Base-by-base conservation (phyloP, 176 grass and related monocot species). In the Triticum monococcum region DNA sequence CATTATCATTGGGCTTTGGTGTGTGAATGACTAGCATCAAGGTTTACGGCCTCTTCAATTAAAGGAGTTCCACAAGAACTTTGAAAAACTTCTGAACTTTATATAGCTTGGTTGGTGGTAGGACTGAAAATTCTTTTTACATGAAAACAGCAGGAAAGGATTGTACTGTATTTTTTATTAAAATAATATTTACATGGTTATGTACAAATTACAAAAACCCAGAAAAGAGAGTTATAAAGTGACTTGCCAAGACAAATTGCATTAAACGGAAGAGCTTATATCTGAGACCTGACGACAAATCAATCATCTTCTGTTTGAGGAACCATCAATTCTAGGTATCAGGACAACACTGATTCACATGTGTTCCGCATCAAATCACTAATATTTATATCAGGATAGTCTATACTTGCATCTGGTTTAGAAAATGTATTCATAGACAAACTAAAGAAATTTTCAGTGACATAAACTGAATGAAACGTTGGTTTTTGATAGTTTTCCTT, bases 81-180 rank as follows among this genome's bases (percentile, higher is more conserved):
- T 45, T 25, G 5, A 11, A 73, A 37, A 73, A 73, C n/a, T 25
- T 72, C 24, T 2, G 22, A 73, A 73, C 37, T 45, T 40, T 73
- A 14, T 73, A 45, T 73, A 73, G 37, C 11, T 73, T 73, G 37
- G 70, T 73, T 72, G 37, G 38, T 73, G 23, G n/a, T 73, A 73
- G 70, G 54, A 22, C 54, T 57, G 54, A 22, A 54, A 57, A 57
- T 57, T 57, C 7, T 8, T 20, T 57, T 57, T 59, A 59, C 18
- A 59, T 18, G 18, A 59, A 59, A 59, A 22, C 54, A 59, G 54
- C 18, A 59, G 17, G 54, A 59, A 59, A 59, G 18, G 18, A 22
- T 22, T 18, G 7, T 59, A 22, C 18, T 59, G 54, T 59, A 59
- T 1, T 59, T 59, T 56, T 59, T 59, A 22, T 59, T 59, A 59